phyloP scores from a whole-genome alignment of 805 yeast genomes.

The Cyberlindnera japonica region DNA sequence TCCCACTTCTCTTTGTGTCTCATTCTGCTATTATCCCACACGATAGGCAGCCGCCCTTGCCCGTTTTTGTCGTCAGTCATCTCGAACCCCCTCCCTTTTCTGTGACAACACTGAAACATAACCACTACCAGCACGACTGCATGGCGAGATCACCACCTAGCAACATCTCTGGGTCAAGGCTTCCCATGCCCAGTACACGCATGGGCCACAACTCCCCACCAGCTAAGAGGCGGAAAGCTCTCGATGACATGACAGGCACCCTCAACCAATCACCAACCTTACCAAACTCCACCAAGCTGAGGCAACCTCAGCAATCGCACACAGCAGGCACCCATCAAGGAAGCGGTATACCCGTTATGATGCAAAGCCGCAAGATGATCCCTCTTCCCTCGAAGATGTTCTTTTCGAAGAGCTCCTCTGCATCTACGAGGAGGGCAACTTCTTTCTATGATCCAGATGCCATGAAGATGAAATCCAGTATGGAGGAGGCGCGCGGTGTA shows the following conservation, averaged over 20 bases:
- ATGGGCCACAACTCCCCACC: conserved; percentile 20
- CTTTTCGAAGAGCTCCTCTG: background rate
- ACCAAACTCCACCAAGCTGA: background rate
- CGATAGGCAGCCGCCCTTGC: too few relatives aligned
- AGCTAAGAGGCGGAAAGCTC: conserved; percentile 22
- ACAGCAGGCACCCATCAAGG: too few relatives aligned
- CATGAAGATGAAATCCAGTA: conserved; percentile 13
- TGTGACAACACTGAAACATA: conserved; percentile 11
- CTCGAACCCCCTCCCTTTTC: background rate
- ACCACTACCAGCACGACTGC: background rate
- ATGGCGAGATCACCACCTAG: background rate
- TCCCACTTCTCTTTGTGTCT: too few relatives aligned
- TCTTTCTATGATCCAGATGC: conserved; percentile 17
- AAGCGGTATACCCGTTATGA: too few relatives aligned
- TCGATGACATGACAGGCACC: conserved; percentile 18
- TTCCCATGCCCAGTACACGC: conserved; percentile 14
- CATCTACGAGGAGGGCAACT: background rate
- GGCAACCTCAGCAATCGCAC: too few relatives aligned
- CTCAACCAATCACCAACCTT: conserved; percentile 20
- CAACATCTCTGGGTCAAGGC: conserved; percentile 8
- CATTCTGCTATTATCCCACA: too few relatives aligned
- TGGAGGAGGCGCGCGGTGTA: conserved; percentile 11
- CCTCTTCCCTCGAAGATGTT: conserved; percentile 1
- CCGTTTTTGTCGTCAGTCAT: too few relatives aligned
- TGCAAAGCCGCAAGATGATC: background rate